These are phyloP conservation scores for Nemania serpens DNA, from an alignment of 2,329 filamentous ascomycete species.

Conservation along the genomic window DNA sequence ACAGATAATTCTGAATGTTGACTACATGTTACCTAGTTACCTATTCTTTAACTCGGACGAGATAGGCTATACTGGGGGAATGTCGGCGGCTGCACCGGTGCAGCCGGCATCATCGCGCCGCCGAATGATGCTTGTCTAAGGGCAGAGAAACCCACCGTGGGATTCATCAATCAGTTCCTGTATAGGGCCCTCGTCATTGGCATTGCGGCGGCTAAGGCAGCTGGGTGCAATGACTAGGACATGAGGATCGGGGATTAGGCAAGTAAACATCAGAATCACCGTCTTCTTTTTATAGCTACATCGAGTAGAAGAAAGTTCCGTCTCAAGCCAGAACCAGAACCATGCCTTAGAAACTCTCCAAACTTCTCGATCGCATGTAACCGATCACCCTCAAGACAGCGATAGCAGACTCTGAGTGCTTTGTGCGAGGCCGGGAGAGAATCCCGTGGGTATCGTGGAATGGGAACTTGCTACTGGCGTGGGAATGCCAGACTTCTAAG, in stretches of 20 bases:
- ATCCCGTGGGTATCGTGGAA: constrained; percentile 40
- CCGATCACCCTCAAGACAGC: neutral
- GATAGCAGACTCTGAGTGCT: neutral
- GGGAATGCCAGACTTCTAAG: constrained; percentile 23
- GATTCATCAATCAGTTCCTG: constrained; percentile 24
- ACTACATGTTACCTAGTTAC: too few species aligned
- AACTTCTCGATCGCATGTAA: too few species aligned
- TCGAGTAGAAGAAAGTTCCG: too few species aligned
- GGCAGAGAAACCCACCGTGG: constrained; percentile 22
- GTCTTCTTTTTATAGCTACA: neutral
- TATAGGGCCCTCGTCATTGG: constrained; percentile 23
- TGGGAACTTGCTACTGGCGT: constrained; percentile 31
- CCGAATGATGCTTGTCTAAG: constrained; percentile 25
- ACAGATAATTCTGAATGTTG: too few species aligned
- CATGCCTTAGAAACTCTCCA: too few species aligned
- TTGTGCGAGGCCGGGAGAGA: constrained; percentile 32
- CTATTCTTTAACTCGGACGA: constrained; percentile 18
- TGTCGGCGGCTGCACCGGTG: constrained; percentile 25
- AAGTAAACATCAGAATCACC: neutral
- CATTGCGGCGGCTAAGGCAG: constrained; percentile 33
- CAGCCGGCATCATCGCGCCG: constrained; percentile 21
- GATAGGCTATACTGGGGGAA: constrained; percentile 17
- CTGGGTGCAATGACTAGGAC: constrained; percentile 34
- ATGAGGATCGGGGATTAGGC: constrained; percentile 30
- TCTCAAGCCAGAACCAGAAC: too few species aligned